phyloP scores from a whole-genome alignment of 306 rosid species.

The Medicago ruthenica region DNA sequence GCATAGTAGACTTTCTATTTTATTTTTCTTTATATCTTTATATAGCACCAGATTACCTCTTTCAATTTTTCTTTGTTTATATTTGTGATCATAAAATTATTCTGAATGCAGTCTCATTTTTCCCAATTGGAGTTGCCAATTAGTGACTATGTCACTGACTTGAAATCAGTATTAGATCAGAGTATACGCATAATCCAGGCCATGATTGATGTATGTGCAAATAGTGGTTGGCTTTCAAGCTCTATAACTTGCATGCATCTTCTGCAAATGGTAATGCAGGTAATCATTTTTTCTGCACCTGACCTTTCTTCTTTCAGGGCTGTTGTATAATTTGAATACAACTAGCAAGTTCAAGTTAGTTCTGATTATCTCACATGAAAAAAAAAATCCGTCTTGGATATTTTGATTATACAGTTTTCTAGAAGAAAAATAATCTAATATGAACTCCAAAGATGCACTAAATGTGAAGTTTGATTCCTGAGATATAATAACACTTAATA shows the following conservation, averaged over 20 bases:
- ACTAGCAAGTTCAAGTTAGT: slow-evolving; percentile 20
- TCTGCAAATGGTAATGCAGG: slow-evolving; percentile 99
- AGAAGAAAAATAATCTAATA: slow-evolving; percentile 15
- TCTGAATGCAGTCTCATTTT: slow-evolving; percentile 81
- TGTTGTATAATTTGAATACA: slow-evolving; percentile 24
- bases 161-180: slow-evolving; percentile 95
- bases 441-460: not conserved
- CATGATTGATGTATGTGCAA: slow-evolving; percentile 96
- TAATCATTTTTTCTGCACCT: slow-evolving; percentile 44
- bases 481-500: not conserved
- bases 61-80: slow-evolving; percentile 15
- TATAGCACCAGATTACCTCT: not conserved
- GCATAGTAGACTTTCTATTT: slow-evolving; percentile 31
- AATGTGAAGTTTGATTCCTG: not conserved
- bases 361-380: not conserved
- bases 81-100: slow-evolving; percentile 29
- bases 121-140: slow-evolving; percentile 91
- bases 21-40: slow-evolving; percentile 12
- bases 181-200: slow-evolving; percentile 97
- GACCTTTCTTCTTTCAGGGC: slow-evolving; percentile 16
- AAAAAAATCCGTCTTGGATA: not conserved
- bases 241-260: slow-evolving; percentile 91
- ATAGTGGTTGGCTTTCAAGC: slow-evolving; percentile 96
- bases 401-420: slow-evolving; percentile 8
- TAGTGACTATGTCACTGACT: slow-evolving; percentile 90